A percentile compares a stretch with the other conserved stretches of the same genome.
Conservation (phyloP, 495 filamentous ascomycete species). For the Penicillium riverlandense region DNA sequence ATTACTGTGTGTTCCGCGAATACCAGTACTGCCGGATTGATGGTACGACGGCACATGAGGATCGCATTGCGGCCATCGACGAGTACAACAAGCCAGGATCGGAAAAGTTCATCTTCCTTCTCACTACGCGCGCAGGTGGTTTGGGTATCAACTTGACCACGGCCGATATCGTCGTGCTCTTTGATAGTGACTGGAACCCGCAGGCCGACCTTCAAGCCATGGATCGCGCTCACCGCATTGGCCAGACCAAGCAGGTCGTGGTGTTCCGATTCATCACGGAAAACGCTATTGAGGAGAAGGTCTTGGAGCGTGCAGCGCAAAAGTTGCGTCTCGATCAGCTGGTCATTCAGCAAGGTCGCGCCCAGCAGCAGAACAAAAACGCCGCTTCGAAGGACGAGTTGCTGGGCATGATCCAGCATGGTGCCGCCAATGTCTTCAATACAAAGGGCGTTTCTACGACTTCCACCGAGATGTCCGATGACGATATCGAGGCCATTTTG, state of each 20-base stretch:
- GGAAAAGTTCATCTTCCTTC: slow-evolving; percentile 93
- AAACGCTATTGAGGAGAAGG: slow-evolving; percentile 97
- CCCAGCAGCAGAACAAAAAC: slow-evolving; percentile 82
- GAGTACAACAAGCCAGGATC: slow-evolving; percentile 95
- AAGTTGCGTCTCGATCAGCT: slow-evolving; percentile 96
- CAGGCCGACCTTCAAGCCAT: slow-evolving; percentile 98
- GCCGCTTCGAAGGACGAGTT: slow-evolving; percentile 92
- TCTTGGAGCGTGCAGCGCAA: slow-evolving; percentile 93
- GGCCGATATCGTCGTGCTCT: slow-evolving; percentile 96
- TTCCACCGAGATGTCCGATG: slow-evolving; percentile 62
- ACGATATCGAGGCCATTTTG: slow-evolving; percentile 85
- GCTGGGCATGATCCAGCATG: slow-evolving; percentile 96
- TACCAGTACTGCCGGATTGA: slow-evolving; percentile 98
- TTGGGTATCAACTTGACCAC: slow-evolving; percentile 97
- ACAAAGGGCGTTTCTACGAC: slow-evolving; percentile 52
- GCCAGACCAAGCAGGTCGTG: slow-evolving; percentile 95
- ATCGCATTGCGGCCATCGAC: slow-evolving; percentile 95
- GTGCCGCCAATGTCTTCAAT: slow-evolving; percentile 88
- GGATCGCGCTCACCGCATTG: slow-evolving; percentile 97
- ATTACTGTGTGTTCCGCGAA: slow-evolving; percentile 93
- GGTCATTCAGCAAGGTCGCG: slow-evolving; percentile 98
- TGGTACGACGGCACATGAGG: slow-evolving; percentile 93
- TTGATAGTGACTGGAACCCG: slow-evolving; percentile 98
- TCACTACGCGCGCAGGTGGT: slow-evolving; percentile 95
- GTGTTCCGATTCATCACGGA: slow-evolving; percentile 97